Evolutionary conservation across 2,329 filamentous ascomycete species (phyloP).

Genomic region (Xylariaceae sp.): DNA sequence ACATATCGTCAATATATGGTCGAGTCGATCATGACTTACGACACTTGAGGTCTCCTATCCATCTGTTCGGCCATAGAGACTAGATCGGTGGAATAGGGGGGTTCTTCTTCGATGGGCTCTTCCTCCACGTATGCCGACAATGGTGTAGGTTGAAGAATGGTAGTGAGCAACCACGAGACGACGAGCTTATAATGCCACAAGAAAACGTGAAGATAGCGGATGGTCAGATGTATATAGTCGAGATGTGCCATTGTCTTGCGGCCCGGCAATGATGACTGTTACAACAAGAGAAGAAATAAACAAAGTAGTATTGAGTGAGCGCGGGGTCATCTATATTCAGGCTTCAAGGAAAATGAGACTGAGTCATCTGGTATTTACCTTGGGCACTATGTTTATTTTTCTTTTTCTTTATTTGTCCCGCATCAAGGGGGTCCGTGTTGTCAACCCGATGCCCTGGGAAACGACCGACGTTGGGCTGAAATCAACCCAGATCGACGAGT

Average conservation of each 20-base stretch:
- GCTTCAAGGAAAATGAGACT: slow-evolving; percentile 8
- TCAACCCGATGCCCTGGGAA: slow-evolving; percentile 6
- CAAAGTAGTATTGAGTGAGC: too few species aligned
- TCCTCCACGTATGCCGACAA: not conserved
- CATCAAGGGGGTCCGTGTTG: not conserved
- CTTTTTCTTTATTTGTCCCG: too few species aligned
- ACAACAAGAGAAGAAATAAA: not conserved
- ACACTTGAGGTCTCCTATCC: slow-evolving; percentile 10
- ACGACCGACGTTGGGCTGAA: slow-evolving; percentile 11
- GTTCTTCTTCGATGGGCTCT: slow-evolving; percentile 2
- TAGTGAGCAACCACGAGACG: slow-evolving; percentile 6
- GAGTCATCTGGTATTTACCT: slow-evolving; percentile 4
- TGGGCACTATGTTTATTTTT: too few species aligned
- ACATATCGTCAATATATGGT: not conserved
- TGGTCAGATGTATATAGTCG: slow-evolving; percentile 7
- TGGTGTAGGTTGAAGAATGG: not conserved
- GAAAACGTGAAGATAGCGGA: slow-evolving; percentile 9
- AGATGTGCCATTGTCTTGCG: slow-evolving; percentile 9
- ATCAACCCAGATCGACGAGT: slow-evolving; percentile 8
- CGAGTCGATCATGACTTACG: slow-evolving; percentile 4
- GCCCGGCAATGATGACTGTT: not conserved
- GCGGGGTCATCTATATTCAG: slow-evolving; percentile 6
- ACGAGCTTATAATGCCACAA: slow-evolving; percentile 12
- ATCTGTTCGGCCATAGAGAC: slow-evolving; percentile 9
- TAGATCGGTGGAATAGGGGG: not conserved